Evolutionary conservation across 768 basidiomycete species (phyloP).

Genomic region (Pisolithus marmoratus): DNA sequence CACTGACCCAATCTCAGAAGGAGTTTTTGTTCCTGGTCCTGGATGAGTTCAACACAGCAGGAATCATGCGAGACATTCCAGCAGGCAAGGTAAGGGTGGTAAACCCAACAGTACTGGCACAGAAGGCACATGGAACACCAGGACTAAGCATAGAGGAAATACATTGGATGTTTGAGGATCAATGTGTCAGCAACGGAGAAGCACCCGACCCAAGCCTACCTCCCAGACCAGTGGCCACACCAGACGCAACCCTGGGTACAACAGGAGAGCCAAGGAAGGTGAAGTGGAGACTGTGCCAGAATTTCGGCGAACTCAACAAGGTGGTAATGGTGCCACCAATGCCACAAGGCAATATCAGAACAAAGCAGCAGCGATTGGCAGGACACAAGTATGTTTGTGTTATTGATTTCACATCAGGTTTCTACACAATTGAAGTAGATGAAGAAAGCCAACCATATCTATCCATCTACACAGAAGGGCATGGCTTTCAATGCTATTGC

Average conservation of each 20-base stretch:
- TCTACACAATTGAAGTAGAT: too few relatives aligned
- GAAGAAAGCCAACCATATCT: too few relatives aligned
- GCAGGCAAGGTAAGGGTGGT: slow-evolving; percentile 9
- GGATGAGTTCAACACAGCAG: slow-evolving; percentile 30
- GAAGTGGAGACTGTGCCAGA: too few relatives aligned
- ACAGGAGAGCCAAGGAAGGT: too few relatives aligned
- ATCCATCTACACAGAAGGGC: too few relatives aligned
- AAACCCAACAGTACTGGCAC: slow-evolving; percentile 6
- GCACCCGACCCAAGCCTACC: neutral
- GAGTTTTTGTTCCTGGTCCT: slow-evolving; percentile 26
- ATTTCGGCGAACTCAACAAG: too few relatives aligned
- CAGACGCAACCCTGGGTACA: too few relatives aligned
- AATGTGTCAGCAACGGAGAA: slow-evolving; percentile 5
- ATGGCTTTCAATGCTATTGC: too few relatives aligned
- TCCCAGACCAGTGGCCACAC: neutral
- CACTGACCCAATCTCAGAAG: slow-evolving; percentile 27
- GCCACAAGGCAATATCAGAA: too few relatives aligned
- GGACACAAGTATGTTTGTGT: slow-evolving; percentile 28
- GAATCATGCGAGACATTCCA: slow-evolving; percentile 14
- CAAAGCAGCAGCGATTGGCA: neutral
- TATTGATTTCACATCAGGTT: too few relatives aligned
- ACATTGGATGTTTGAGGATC: slow-evolving; percentile 3
- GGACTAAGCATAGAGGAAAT: slow-evolving; percentile 8
- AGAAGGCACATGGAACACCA: slow-evolving; percentile 5
- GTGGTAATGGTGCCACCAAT: too few relatives aligned